Base-by-base conservation (phyloP, 2,329 filamentous ascomycete species). In the Zalaria obscura region DNA sequence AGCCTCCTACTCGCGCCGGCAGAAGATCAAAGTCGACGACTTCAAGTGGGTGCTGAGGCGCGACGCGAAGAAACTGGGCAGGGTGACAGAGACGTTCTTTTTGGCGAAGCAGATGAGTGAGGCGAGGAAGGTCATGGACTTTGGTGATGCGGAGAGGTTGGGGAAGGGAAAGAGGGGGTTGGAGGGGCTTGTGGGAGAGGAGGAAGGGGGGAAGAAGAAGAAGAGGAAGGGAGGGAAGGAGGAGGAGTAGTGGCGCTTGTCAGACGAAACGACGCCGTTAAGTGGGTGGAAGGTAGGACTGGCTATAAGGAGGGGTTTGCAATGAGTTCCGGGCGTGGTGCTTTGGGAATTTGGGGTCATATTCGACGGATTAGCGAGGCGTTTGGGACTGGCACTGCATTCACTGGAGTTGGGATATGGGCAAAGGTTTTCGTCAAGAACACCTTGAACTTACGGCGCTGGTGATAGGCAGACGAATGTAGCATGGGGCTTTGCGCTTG, bases 11-110 rank as follows among this genome's bases (percentile, higher is more conserved):
- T 79, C 83, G 2, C 82, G 87, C 0, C 83, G 91, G 2, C 85
- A 93, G 55, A 98, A 98, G 66, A 87, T 98, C 65, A 98, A 98
- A 62, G 84, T 93, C 55, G 89, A 95, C 55, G 91, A 98, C 63
- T 94, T 98, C 66, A 87, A 93, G 56, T 98, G 93, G 63, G 86
- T 87, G 33, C 76, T 96, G 51, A 76, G 91, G 28, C 77, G 83
- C 48, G 93, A 96, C 55, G 80, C 83, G 5, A 70, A 75, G 45
- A 93, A 93, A 58, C 69, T 96, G 35, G 91, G 91, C 38, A 79
- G 89, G 54, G 87, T 96, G 41, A 78, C 85, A 58, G 87, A 94
- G 65, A 76, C 93, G 55, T 74, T 94, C 50, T 82, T 85, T 62
- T 88, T 89, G 70, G 86, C 93, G 52, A 80, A 80, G 57, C 79